Percentiles rank a stretch among this genome's conserved stretches.
Conservation (phyloP, 1,284 basidiomycete genomes). For the Agaricales sp. region DNA sequence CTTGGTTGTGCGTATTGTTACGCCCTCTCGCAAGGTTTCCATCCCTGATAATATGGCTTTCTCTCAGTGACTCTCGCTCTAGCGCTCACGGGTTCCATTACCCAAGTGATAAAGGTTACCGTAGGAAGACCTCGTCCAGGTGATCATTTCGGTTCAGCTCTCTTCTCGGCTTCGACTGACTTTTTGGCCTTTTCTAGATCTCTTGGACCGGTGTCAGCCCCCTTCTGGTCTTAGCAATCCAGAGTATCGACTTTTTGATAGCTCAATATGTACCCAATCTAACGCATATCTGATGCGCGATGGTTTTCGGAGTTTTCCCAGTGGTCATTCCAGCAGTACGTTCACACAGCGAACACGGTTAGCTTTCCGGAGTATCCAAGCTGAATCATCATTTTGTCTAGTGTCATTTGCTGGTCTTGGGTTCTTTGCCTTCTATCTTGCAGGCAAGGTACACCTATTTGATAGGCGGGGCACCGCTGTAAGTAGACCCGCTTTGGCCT, state of each 20-base stretch:
- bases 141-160: slow-evolving; percentile 14
- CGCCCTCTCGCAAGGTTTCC: slow-evolving; percentile 11
- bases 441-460: slow-evolving; percentile 89
- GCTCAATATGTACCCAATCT: slow-evolving; percentile 71
- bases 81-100: slow-evolving; percentile 70
- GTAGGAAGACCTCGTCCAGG: slow-evolving; percentile 88
- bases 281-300: slow-evolving; percentile 54
- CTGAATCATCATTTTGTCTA: slow-evolving; percentile 18
- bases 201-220: slow-evolving; percentile 81
- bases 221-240: slow-evolving; percentile 54
- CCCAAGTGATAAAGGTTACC: slow-evolving; percentile 79
- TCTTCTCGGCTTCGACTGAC: background rate
- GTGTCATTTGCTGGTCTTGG: slow-evolving; percentile 91
- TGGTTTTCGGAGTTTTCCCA: slow-evolving; percentile 92
- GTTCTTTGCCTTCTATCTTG: slow-evolving; percentile 82
- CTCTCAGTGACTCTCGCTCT: slow-evolving; percentile 61
- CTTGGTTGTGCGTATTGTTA: slow-evolving; percentile 52
- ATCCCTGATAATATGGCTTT: slow-evolving; percentile 4
- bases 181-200: slow-evolving; percentile 33
- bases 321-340: slow-evolving; percentile 81
- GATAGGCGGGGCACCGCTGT: slow-evolving; percentile 75
- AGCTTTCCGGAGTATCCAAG: background rate
- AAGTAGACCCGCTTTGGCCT: slow-evolving; percentile 16
- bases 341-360: no score
- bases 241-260: slow-evolving; percentile 64